A percentile compares a stretch with the other conserved stretches of the same genome.
These are phyloP conservation scores for Aspergillus coremiiformis DNA, from an alignment of 495 filamentous ascomycete genomes.

Conservation along the genomic window DNA sequence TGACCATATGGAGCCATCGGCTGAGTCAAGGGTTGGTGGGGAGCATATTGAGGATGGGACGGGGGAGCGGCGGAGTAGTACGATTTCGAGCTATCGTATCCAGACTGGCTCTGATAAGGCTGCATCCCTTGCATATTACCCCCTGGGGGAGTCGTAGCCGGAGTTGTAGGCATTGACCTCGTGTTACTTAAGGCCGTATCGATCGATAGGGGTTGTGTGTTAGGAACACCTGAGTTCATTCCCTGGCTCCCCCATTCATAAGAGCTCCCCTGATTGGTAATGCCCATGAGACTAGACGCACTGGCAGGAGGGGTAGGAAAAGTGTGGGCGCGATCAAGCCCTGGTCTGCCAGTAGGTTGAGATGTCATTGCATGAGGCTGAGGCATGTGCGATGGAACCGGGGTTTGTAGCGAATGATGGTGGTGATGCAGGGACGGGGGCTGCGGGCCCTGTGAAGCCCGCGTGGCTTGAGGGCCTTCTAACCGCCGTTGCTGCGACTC, in stretches of 20 bases:
- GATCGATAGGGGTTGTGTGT: constrained; percentile 70
- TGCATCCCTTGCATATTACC: constrained; percentile 69
- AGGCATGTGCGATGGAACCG: constrained; percentile 55
- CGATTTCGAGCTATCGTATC: constrained; percentile 69
- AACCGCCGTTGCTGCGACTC: constrained; percentile 71
- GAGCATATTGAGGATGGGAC: constrained; percentile 62
- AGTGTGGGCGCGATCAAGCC: constrained; percentile 73
- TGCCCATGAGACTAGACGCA: constrained; percentile 80
- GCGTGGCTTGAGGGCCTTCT: constrained; percentile 27
- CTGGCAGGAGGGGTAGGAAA: constrained; percentile 94
- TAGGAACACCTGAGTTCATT: constrained; percentile 56
- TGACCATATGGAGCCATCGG: constrained; percentile 64
- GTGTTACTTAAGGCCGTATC: constrained; percentile 75
- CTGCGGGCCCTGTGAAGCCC: constrained; percentile 49
- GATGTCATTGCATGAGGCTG: constrained; percentile 68
- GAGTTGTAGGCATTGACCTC: constrained; percentile 88
- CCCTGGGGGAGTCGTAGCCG: constrained; percentile 87
- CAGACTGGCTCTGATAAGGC: constrained; percentile 59
- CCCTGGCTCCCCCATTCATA: constrained; percentile 67
- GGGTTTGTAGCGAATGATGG: constrained; percentile 69
- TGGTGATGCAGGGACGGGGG: constrained; percentile 59
- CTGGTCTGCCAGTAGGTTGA: constrained; percentile 64
- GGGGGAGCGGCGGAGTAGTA: constrained; percentile 73
- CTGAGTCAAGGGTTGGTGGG: constrained; percentile 53
- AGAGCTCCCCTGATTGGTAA: constrained; percentile 64